Base-by-base conservation (phyloP, 2,329 filamentous ascomycete species). In the Fusarium brevicatenulatum region DNA sequence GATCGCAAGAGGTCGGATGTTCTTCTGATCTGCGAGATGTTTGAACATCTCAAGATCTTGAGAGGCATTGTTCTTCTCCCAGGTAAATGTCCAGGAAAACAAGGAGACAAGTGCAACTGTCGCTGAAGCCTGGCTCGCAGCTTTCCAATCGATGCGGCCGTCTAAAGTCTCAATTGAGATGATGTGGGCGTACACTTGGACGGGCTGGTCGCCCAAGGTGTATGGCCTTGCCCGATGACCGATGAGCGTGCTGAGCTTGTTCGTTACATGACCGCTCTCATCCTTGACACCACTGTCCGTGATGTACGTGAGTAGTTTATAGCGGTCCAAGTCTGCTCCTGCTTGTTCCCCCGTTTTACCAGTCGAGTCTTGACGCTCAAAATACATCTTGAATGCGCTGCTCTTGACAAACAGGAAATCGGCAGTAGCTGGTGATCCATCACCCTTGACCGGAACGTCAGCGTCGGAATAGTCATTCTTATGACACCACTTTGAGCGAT, bases 241-340 rank as follows among this genome's bases (percentile, higher is more conserved):
- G 25, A 55, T 55, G 10, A 55, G 52, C 8, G 52, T 43, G 19
- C 52, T 55, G 37, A 55, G 52, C 4, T 55, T 55, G 5, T 55
- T 55, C 19, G 52, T 55, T 1, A 43, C 6, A 43, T 55, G 52
- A 4, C 52, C 52, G 7, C 52, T 55, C 1, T 55, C 52, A 23
- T 55, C 52, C 21, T 55, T 55, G 37, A 55, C 25, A 10, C 52
- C 37, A 4, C 52, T 55, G 2, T 55, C 37, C 2, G 52, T 55
- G 1, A 55, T 55, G 25, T 55, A 55, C 5, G 52, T 43, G 16
- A 55, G 52, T 21, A 55, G 52, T n/a, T 55, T 43, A n/a, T 55
- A 55, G 10, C 52, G 52, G 1, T 55, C 52, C 5, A 55, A 32
- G 8, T 55, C 52, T 0, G 21, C 4, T 2, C 10, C 37, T 1